Evolutionary conservation across 805 yeast genomes (phyloP).

Genomic region (Saturnispora zaruensis): DNA sequence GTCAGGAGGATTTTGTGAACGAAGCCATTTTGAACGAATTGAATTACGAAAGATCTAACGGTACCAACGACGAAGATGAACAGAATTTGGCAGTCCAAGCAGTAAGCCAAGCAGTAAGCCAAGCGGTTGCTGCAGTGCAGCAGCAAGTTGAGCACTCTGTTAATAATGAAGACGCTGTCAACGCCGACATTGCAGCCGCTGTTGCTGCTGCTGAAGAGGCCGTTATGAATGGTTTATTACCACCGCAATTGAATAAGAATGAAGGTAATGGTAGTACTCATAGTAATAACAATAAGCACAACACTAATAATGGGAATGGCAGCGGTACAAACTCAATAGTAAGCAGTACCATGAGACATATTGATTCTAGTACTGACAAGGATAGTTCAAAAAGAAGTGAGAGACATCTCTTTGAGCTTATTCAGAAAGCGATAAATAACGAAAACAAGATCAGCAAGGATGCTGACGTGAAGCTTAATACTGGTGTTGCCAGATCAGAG

Average conservation of each 20-base stretch:
- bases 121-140: slow-evolving; percentile 11
- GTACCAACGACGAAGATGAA: slow-evolving; percentile 19
- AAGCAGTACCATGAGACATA: not conserved
- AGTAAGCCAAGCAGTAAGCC: slow-evolving; percentile 15
- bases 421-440: slow-evolving; percentile 8
- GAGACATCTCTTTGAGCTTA: not conserved
- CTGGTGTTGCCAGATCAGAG: not conserved
- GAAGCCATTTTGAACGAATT: slow-evolving; percentile 63
- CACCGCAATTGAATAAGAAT: not conserved
- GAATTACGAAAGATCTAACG: slow-evolving; percentile 13
- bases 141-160: slow-evolving; percentile 15
- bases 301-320: not conserved
- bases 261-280: too few species aligned
- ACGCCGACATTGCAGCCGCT: slow-evolving; percentile 21
- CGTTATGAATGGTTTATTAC: slow-evolving; percentile 2
- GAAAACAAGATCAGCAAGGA: not conserved
- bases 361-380: not conserved
- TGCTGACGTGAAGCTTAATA: not conserved
- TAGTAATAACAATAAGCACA: too few species aligned
- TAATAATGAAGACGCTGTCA: slow-evolving; percentile 21
- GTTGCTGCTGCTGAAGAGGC: slow-evolving; percentile 25
- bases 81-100: slow-evolving; percentile 28
- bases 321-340: not conserved
- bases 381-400: not conserved
- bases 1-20: slow-evolving; percentile 38